phyloP scores from a whole-genome alignment of 257 asterid species.

The Przewalskia tangutica region DNA sequence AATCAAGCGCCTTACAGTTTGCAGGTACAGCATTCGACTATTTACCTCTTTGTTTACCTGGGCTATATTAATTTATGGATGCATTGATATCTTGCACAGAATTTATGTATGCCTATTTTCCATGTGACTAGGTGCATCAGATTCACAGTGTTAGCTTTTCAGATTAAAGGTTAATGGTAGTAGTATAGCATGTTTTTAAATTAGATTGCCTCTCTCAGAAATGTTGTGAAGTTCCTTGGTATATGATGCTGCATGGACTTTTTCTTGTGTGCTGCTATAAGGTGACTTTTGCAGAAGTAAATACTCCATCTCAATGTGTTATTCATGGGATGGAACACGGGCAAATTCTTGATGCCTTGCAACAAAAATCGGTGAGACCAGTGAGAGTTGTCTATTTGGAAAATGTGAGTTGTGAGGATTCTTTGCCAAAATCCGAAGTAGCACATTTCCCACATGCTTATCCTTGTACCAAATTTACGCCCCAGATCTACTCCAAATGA shows the following conservation, averaged over 20 bases:
- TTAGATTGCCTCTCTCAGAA: not conserved
- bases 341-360: not conserved
- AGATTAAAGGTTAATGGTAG: not conserved
- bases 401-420: not conserved
- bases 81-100: not conserved
- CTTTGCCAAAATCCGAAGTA: not conserved
- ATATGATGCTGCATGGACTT: not conserved
- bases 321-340: not conserved
- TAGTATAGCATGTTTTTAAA: not conserved
- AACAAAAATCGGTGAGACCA: not conserved
- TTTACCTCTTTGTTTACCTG: not conserved
- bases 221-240: not conserved
- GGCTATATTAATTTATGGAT: not conserved
- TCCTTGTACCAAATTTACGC: not conserved
- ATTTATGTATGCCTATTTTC: not conserved
- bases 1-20: slow-evolving; percentile 1
- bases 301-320: not conserved
- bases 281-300: not conserved
- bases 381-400: not conserved
- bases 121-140: not conserved
- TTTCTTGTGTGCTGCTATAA: not conserved
- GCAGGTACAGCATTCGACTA: not conserved
- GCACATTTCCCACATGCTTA: not conserved
- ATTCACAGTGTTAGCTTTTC: not conserved
- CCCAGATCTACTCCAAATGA: not conserved